Evolutionary conservation across 2,329 filamentous ascomycete species (phyloP), one percentile per base, ranked within the genome.

Genomic region (Ophiostoma quercus): DNA sequence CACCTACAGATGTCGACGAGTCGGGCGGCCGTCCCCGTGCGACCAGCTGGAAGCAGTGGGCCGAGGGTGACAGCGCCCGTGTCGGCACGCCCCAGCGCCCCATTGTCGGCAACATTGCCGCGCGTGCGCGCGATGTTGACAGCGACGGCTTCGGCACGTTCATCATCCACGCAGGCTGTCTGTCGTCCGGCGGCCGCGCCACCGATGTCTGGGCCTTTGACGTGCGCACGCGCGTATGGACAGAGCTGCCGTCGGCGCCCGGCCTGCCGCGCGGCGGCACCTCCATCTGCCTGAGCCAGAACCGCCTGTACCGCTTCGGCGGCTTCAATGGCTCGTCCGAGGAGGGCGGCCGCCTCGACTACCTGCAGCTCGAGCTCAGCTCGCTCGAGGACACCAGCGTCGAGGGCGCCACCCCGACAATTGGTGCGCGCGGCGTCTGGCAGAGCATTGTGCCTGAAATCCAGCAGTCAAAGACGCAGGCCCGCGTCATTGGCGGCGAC

Each of bases 191-290:
- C 12, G 88, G 87, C 14, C 81, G 91, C 2, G 81, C 82, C 54
- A 80, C 82, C 12, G 92, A 96, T 76, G 79, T 94, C 6, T 96
- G 92, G 92, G 86, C 87, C 0, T 96, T 96, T 76, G 87, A 90
- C 75, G 79, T 94, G 32, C 81, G 80, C 66, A 83, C 82, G 8
- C 81, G 83, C 68, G 81, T 83, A 1, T 96, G 92, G 92, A 87
- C 83, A 54, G 83, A 89, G 75, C 82, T 92, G 16, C 84, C 89
- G 0, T 78, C 85, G 8, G 92, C 91, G 0, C 91, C 91, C 0
- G 88, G 84, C 0, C 85, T 88, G 8, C 80, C 85, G 0, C 84
- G 92, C 66, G 88, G 88, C 29, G 92, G 91, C 1, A 81, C 90
- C 0, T 86, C 87, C 3, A 87, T 96, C 34, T 86, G 88, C 0